Base-by-base conservation (phyloP, 2,329 filamentous ascomycete species). In the Septoria linicola region DNA sequence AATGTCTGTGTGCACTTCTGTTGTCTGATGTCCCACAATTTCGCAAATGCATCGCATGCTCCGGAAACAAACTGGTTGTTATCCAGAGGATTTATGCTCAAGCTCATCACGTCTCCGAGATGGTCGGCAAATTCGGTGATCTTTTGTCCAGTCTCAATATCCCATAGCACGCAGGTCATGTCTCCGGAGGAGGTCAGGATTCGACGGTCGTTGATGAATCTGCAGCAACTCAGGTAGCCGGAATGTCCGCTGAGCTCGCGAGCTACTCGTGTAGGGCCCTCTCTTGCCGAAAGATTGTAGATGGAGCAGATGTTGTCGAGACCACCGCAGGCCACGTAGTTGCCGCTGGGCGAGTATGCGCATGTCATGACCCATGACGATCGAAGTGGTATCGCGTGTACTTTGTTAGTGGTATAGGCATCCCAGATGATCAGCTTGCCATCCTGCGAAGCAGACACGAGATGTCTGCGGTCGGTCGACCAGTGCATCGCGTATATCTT, bases 401-500 rank as follows among this genome's bases (percentile, higher is more conserved):
- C 93, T 74, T 99, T 99, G 80, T 99, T 97, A 58, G 93, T 97
- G 60, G 92, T 97, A 77, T 99, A 99, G 53, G 93, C 93, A 72
- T 99, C 93, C 93, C 93, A 99, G 70, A 99, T 97, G 73, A 99
- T 99, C 63, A 99, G 84, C 79, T 99, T 99, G 72, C 93, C 93
- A 68, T 99, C 93, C 75, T 99, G 93, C 63, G 93, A 99, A 59
- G 93, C 93, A 10, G 93, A 97, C 45, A 99, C 93, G 55, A 97
- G 83, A 74, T 97, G 93, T 73, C 93, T 85, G 69, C 93, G 85
- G 75, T 99, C 93, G 59, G 93, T 99, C 27, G 93, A 97, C 93
- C 93, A 99, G 79, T 99, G 93, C 93, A 99, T 99, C 66, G 93
- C 93, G 74, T 99, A 99, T 67, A 99, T 99, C 78, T 99, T 99